Evolutionary conservation across 2,329 filamentous ascomycete species (phyloP).

Genomic region (Ceratocystis albifundus): DNA sequence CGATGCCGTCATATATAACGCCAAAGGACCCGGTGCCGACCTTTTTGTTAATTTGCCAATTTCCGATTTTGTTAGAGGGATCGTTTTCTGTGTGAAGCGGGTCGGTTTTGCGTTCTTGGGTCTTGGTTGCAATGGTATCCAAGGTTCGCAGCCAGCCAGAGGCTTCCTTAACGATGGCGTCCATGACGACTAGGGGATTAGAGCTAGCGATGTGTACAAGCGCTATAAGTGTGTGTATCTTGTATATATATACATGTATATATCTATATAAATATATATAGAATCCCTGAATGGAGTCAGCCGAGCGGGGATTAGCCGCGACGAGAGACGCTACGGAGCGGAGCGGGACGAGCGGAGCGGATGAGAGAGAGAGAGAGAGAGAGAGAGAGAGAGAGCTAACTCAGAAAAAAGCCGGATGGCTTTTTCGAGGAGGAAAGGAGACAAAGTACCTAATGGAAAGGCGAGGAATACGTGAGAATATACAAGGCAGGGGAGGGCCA

Average conservation of each 20-base stretch:
- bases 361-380: neutral
- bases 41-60: conserved; percentile 13
- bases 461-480: neutral
- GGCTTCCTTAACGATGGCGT: conserved; percentile 7
- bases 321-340: neutral
- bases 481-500: neutral
- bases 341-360: neutral
- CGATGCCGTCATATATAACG: conserved; percentile 19
- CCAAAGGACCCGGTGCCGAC: conserved; percentile 22
- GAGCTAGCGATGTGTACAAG: neutral
- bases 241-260: too few relatives aligned
- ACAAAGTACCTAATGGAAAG: too few relatives aligned
- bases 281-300: too few relatives aligned
- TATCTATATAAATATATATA: too few relatives aligned
- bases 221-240: too few relatives aligned
- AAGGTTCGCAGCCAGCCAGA: conserved; percentile 17
- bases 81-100: neutral
- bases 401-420: neutral
- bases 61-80: neutral
- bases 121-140: conserved; percentile 8
- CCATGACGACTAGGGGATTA: conserved; percentile 5
- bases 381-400: neutral
- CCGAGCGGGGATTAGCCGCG: neutral
- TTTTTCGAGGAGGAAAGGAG: too few relatives aligned
- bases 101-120: neutral